Percentiles rank a stretch among this genome's conserved stretches.
Evolutionary conservation across 208 protist genomes (phyloP).

Genomic region (Leishmania arabica): DNA sequence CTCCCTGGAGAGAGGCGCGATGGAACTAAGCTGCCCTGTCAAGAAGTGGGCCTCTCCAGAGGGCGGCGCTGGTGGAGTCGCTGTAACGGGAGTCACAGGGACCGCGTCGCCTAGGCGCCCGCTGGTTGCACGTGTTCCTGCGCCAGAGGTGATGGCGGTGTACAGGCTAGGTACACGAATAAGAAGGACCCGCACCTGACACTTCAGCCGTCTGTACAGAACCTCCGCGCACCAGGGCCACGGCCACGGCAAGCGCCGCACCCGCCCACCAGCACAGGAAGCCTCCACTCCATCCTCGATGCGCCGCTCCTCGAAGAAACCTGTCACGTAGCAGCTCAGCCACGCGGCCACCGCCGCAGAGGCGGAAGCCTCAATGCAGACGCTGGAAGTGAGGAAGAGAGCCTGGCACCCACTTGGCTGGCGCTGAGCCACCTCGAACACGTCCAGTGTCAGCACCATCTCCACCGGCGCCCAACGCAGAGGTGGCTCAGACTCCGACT

Average conservation of each 20-base stretch:
- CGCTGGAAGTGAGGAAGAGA: conserved; percentile 21
- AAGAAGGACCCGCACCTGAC: conserved; percentile 13
- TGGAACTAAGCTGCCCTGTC: conserved; percentile 1
- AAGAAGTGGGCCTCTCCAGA: background rate
- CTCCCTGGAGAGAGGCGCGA: background rate
- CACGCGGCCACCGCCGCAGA: conserved; percentile 23
- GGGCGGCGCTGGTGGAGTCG: background rate
- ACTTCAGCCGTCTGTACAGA: background rate
- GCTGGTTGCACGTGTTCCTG: background rate
- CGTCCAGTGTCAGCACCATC: conserved; percentile 36
- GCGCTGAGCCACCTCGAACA: conserved; percentile 39
- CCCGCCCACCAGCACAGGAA: background rate
- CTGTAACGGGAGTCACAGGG: background rate
- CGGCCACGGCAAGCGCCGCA: conserved; percentile 2
- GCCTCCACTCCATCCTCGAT: background rate
- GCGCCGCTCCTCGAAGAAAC: background rate
- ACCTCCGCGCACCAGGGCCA: background rate
- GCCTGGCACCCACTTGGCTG: conserved; percentile 26
- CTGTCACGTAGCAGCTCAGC: conserved; percentile 12
- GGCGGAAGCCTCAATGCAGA: conserved; percentile 14
- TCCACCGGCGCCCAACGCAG: conserved; percentile 3
- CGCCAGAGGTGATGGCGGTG: conserved; percentile 5
- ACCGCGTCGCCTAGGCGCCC: background rate
- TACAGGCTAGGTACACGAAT: conserved; percentile 20
- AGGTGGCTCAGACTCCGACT: background rate